Evolutionary conservation across 352 stramenopile species (phyloP), one percentile per base, ranked within the genome.

Genomic region (Pythium rishiriense): DNA sequence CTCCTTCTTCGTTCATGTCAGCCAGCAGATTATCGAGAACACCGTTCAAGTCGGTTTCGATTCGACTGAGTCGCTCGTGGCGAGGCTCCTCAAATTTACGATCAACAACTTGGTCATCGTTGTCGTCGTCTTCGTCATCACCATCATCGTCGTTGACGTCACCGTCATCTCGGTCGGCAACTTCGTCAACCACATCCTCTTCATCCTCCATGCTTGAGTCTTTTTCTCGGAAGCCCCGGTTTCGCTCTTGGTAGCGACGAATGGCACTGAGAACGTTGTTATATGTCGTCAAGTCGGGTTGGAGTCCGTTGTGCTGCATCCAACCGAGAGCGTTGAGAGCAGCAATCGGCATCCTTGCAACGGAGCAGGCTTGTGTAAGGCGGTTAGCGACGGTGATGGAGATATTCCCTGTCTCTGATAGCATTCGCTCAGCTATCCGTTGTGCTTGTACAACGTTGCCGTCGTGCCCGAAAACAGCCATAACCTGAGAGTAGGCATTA

Each of bases 191-290:
- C 19, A 12, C 21, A 47, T 58, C 51, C 19, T 51, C 39, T 17
- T 50, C 25, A 24, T 12, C 31, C 7, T 56, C 48, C n/a, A 3
- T 28, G n/a, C 9, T 39, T 5, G 7, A 9, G 39, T 8, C 22
- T 17, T 53, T 12, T 25, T 15, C 10, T 10, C n/a, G 24, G 46
- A 41, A 21, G 14, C 57, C 28, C n/a, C 46, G 19, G 11, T 51
- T 35, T 10, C 21, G 12, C 22, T 47, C 35, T 12, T 49, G 57
- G 12, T 43, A 21, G 17, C 58, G 66, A 4, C 51, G 60, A 41
- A 90, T 80, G 42, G 80, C 73, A 62, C 78, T 78, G 2, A 93
- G 37, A 6, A 81, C 65, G 19, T 70, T 82, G 45, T 91, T 87
- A 60, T 81, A 93, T 17, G 78, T 83, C 59, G 76, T 59, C 0